These are phyloP conservation scores for Diaporthe australafricana DNA, from an alignment of 2,329 filamentous ascomycete species.

Conservation along the genomic window DNA sequence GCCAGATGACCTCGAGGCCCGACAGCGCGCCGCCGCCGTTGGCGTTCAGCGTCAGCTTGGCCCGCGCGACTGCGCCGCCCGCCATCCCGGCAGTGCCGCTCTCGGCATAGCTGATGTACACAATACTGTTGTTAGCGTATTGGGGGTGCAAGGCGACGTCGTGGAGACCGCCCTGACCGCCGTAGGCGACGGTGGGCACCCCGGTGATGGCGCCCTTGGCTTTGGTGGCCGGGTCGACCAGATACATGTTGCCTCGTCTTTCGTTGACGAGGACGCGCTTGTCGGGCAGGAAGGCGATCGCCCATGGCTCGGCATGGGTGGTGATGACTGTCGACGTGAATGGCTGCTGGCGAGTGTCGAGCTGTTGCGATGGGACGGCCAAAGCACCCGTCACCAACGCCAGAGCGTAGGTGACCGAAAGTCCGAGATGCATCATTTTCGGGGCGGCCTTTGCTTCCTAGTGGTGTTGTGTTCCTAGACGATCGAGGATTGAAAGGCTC, in stretches of 20 bases:
- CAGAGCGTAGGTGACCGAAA: constrained; percentile 46
- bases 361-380: constrained; percentile 44
- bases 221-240: constrained; percentile 46
- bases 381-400: constrained; percentile 44
- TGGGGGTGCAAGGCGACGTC: constrained; percentile 50
- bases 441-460: constrained; percentile 40
- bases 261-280: constrained; percentile 48
- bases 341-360: constrained; percentile 45
- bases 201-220: constrained; percentile 46
- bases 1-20: constrained; percentile 48
- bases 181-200: constrained; percentile 47
- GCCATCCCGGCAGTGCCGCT: constrained; percentile 40
- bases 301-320: constrained; percentile 44
- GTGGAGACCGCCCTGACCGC: constrained; percentile 48
- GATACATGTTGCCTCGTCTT: constrained; percentile 45
- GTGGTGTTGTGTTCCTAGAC: not conserved
- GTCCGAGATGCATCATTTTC: constrained; percentile 46
- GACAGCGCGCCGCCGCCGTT: constrained; percentile 46
- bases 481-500: not conserved
- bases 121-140: constrained; percentile 46
- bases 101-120: constrained; percentile 50
- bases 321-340: constrained; percentile 41
- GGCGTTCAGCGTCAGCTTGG: constrained; percentile 46
- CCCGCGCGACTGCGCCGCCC: constrained; percentile 47
- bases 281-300: constrained; percentile 49